Evolutionary conservation across 1,284 basidiomycete species (phyloP).

Genomic region (Apiotrichum porosum): DNA sequence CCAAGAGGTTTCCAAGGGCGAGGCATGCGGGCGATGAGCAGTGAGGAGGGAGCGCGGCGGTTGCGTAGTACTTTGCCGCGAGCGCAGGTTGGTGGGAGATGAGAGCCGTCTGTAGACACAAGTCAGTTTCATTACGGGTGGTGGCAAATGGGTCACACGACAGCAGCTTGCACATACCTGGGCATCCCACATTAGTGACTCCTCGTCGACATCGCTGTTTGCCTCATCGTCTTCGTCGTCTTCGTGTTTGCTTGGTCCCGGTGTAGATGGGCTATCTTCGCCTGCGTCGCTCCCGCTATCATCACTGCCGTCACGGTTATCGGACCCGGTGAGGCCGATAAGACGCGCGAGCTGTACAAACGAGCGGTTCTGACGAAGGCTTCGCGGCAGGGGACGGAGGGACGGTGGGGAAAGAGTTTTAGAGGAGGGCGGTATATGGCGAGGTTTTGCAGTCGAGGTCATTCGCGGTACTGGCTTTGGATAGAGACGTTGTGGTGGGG

Average conservation of each 20-base stretch:
- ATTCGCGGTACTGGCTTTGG: not conserved
- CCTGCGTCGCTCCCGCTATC: constrained; percentile 8
- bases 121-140: no score
- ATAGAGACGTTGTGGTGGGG: not conserved
- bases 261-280: constrained; percentile 5
- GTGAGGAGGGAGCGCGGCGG: constrained; percentile 39
- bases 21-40: constrained; percentile 38
- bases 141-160: no score
- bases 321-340: constrained; percentile 14
- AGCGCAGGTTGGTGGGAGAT: constrained; percentile 38
- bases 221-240: constrained; percentile 16
- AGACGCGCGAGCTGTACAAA: constrained; percentile 20
- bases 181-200: constrained; percentile 40
- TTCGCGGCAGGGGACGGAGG: constrained; percentile 6
- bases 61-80: constrained; percentile 34
- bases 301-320: constrained; percentile 5
- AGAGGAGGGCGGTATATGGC: not conserved
- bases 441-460: not conserved
- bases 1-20: constrained; percentile 39
- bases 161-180: constrained; percentile 35
- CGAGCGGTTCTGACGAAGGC: constrained; percentile 18
- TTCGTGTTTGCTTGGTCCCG: constrained; percentile 6
- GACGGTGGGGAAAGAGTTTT: constrained; percentile 1
- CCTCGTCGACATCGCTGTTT: constrained; percentile 26
- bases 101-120: constrained; percentile 38